A percentile compares a stretch with the other conserved stretches of the same genome.
Evolutionary conservation across 192 early-diverging fungal genomes (phyloP).

Genomic region (Coemansia umbellata): DNA sequence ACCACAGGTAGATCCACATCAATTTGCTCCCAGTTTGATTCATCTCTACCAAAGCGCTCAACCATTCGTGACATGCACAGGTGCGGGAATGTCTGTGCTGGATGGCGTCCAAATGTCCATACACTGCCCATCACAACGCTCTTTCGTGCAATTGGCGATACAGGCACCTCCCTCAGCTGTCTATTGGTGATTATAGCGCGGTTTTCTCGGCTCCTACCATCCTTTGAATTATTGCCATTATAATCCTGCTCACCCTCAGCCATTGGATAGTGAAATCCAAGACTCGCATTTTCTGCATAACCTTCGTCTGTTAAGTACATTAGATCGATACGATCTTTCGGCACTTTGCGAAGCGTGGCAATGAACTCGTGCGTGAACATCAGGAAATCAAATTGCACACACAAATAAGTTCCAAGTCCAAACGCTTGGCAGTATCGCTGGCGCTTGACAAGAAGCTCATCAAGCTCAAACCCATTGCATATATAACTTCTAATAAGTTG

Average conservation of each 20-base stretch:
- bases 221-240: not conserved
- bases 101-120: conserved; percentile 71
- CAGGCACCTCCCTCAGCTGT: conserved; percentile 58
- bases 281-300: conserved; percentile 5
- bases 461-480: conserved; percentile 78
- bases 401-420: conserved; percentile 83
- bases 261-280: conserved; percentile 28
- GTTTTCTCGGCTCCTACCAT: not conserved
- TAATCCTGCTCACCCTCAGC: conserved; percentile 8
- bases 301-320: conserved; percentile 43
- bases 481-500: conserved; percentile 80
- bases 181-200: not conserved
- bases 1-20: conserved; percentile 55
- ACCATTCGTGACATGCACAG: conserved; percentile 81
- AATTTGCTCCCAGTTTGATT: conserved; percentile 75
- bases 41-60: conserved; percentile 83
- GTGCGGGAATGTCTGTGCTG: conserved; percentile 54
- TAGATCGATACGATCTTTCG: conserved; percentile 47
- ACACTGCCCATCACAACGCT: conserved; percentile 90
- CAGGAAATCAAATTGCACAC: conserved; percentile 85
- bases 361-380: conserved; percentile 95
- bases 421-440: conserved; percentile 85
- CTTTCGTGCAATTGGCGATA: conserved; percentile 72
- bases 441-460: conserved; percentile 84
- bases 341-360: conserved; percentile 72